Conservation (phyloP, 306 rosid genomes). For the Citrullus mucosospermus region DNA sequence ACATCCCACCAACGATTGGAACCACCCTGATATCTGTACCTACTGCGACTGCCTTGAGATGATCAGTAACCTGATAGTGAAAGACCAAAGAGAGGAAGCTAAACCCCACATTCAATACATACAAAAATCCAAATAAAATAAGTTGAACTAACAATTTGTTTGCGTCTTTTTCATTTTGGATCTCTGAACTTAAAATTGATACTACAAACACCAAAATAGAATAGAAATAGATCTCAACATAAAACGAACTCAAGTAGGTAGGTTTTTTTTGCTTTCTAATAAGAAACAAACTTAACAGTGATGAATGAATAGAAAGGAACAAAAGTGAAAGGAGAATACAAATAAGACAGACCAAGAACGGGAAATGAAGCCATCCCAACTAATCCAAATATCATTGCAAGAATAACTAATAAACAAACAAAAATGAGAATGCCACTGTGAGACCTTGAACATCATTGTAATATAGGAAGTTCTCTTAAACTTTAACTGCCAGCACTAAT, state of each 20-base stretch:
- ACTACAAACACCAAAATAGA: not conserved
- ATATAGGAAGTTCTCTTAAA: not conserved
- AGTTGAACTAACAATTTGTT: not conserved
- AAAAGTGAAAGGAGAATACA: not conserved
- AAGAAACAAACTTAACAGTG: not conserved
- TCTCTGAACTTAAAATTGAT: not conserved
- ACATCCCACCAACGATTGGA: slow-evolving; percentile 91
- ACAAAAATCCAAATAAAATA: not conserved
- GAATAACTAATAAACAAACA: not conserved
- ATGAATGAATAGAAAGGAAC: not conserved
- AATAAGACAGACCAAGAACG: not conserved
- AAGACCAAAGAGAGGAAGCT: not conserved
- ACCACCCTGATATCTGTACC: slow-evolving; percentile 55
- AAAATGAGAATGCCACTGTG: not conserved
- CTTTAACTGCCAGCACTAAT: not conserved
- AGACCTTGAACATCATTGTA: not conserved
- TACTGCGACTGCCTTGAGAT: slow-evolving; percentile 60
- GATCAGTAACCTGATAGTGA: slow-evolving; percentile 59
- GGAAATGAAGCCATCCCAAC: not conserved
- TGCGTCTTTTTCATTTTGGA: not conserved
- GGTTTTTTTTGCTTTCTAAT: not conserved
- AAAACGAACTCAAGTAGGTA: not conserved
- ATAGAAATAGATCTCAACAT: not conserved
- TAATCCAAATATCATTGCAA: not conserved
- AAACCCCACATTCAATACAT: slow-evolving; percentile 5